Conservation (phyloP, 495 filamentous ascomycete species). For the Hypoxylon crocopeplum region DNA sequence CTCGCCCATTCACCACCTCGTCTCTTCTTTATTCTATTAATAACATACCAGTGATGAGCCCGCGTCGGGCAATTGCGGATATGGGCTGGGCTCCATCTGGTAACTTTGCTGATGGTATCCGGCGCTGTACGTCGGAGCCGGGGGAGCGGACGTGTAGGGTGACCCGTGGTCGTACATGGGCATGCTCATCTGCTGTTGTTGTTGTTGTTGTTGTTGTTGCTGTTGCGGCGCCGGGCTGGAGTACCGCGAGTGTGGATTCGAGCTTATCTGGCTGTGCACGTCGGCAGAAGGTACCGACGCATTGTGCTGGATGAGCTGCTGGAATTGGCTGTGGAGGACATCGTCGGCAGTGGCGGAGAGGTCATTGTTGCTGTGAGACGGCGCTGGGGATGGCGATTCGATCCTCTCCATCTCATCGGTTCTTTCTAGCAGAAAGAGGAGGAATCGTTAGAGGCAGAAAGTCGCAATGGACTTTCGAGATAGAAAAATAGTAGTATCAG, state of each 20-base stretch:
- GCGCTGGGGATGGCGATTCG: conserved; percentile 51
- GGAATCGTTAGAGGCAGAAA: neutral
- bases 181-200: conserved; percentile 34
- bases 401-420: conserved; percentile 45
- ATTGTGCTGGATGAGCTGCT: conserved; percentile 59
- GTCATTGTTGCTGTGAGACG: conserved; percentile 36
- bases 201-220: too few relatives aligned
- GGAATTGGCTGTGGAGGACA: conserved; percentile 53
- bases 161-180: conserved; percentile 35
- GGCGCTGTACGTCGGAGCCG: conserved; percentile 22
- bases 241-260: conserved; percentile 52
- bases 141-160: conserved; percentile 15
- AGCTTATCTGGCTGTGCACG: conserved; percentile 43
- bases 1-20: conserved; percentile 10
- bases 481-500: neutral
- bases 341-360: conserved; percentile 38
- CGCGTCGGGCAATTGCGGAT: conserved; percentile 43
- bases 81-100: conserved; percentile 42
- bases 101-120: conserved; percentile 47
- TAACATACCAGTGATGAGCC: conserved; percentile 38
- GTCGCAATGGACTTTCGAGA: neutral
- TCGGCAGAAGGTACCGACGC: conserved; percentile 38
- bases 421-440: neutral
- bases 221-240: conserved; percentile 47
- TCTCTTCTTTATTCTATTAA: conserved; percentile 37